These are phyloP conservation scores for Xylaria intraflava DNA, from an alignment of 495 filamentous ascomycete species.

Conservation along the genomic window DNA sequence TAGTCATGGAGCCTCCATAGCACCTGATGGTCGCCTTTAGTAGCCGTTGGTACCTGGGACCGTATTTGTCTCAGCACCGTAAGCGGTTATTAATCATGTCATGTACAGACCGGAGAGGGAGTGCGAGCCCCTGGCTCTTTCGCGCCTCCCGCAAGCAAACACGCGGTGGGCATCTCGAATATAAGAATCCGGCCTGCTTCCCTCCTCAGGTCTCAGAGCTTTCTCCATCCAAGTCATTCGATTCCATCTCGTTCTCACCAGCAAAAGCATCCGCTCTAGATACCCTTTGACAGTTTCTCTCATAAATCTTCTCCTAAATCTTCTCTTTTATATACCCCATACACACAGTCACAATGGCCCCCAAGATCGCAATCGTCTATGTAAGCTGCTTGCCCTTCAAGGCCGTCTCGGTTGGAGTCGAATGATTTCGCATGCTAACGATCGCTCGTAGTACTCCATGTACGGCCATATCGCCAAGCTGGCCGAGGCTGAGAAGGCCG, in stretches of 20 bases:
- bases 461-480: slow-evolving; percentile 86
- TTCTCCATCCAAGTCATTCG: too few relatives aligned
- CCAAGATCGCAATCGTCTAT: slow-evolving; percentile 85
- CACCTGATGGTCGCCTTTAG: too few relatives aligned
- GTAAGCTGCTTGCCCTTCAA: slow-evolving; percentile 45
- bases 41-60: too few relatives aligned
- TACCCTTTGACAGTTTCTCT: background rate
- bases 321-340: background rate
- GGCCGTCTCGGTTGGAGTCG: background rate
- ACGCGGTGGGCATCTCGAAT: too few relatives aligned
- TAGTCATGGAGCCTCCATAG: too few relatives aligned
- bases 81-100: background rate
- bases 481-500: slow-evolving; percentile 80
- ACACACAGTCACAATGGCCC: slow-evolving; percentile 60
- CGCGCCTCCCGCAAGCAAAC: too few relatives aligned
- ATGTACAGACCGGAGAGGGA: too few relatives aligned
- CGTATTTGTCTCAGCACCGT: background rate
- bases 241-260: background rate
- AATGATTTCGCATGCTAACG: slow-evolving; percentile 8
- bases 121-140: too few relatives aligned
- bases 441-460: slow-evolving; percentile 70
- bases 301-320: background rate
- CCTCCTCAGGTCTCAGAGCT: too few relatives aligned
- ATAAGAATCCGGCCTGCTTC: too few relatives aligned
- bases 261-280: too few relatives aligned